A percentile compares a stretch with the other conserved stretches of the same genome.
Evolutionary conservation across 371 early-diverging fungal genomes (phyloP).

Genomic region (Chytridium lagenaria): DNA sequence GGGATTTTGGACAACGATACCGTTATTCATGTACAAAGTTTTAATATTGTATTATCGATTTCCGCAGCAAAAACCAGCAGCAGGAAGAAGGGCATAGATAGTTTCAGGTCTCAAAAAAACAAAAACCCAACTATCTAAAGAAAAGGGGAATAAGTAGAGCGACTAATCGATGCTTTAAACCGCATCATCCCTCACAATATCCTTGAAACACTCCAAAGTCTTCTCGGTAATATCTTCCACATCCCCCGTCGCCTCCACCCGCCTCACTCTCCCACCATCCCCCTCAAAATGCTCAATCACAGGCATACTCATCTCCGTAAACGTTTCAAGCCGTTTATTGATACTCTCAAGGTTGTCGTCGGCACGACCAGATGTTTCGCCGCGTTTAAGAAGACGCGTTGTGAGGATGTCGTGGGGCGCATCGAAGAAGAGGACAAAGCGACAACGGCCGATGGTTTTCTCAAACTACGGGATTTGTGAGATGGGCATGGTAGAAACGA

Average conservation of each 20-base stretch:
- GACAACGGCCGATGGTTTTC: conserved; percentile 40
- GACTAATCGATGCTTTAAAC: not conserved
- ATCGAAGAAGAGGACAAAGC: conserved; percentile 55
- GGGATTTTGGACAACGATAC: too few relatives aligned
- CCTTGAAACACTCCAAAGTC: conserved; percentile 35
- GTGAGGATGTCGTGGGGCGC: conserved; percentile 42
- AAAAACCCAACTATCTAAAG: too few relatives aligned
- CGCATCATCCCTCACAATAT: not conserved
- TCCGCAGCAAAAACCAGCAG: too few relatives aligned
- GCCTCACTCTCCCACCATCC: conserved; percentile 20
- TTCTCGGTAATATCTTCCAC: conserved; percentile 32
- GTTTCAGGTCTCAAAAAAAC: too few relatives aligned
- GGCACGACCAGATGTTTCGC: conserved; percentile 54
- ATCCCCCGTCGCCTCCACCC: conserved; percentile 30
- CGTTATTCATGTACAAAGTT: too few relatives aligned
- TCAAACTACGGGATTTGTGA: conserved; percentile 34
- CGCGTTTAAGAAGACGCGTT: conserved; percentile 52
- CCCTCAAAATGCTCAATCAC: conserved; percentile 57
- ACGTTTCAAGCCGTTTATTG: conserved; percentile 55
- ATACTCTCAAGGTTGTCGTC: conserved; percentile 58
- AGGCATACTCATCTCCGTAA: conserved; percentile 53
- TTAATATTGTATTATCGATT: too few relatives aligned
- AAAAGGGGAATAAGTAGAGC: not conserved
- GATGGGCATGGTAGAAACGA: not conserved
- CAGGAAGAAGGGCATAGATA: too few relatives aligned